Conservation (phyloP, 2,329 filamentous ascomycete species). For the Penicillium sp. region DNA sequence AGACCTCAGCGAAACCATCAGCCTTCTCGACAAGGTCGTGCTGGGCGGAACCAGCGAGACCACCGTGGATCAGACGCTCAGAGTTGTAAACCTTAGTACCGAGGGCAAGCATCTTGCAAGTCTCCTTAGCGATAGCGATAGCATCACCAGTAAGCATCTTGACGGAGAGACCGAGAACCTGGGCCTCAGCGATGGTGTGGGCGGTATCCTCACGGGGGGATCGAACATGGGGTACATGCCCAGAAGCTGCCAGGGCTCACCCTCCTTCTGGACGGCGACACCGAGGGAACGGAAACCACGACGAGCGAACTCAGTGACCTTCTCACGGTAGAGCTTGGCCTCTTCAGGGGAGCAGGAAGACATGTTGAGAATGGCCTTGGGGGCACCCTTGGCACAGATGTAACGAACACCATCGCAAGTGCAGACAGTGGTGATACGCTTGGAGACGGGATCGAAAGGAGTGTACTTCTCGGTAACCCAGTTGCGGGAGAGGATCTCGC, state of each 20-base stretch:
- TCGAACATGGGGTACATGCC: conserved; percentile 80
- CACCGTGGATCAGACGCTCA: conserved; percentile 72
- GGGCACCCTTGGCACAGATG: conserved; percentile 73
- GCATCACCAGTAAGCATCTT: conserved; percentile 83
- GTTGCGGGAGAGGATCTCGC: conserved; percentile 70
- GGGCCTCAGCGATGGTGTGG: conserved; percentile 73
- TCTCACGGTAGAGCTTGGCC: conserved; percentile 66
- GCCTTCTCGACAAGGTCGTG: conserved; percentile 74
- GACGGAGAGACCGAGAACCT: conserved; percentile 71
- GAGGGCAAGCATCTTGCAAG: conserved; percentile 76
- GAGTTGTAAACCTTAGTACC: conserved; percentile 81
- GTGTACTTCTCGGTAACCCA: conserved; percentile 77
- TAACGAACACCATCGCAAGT: conserved; percentile 68
- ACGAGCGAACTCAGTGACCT: conserved; percentile 71
- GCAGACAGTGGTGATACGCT: conserved; percentile 71
- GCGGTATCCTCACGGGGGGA: conserved; percentile 73
- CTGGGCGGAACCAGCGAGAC: conserved; percentile 69
- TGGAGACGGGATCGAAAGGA: conserved; percentile 70
- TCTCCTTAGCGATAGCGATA: conserved; percentile 76
- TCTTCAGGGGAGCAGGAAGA: conserved; percentile 65
- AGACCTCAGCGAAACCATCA: conserved; percentile 71
- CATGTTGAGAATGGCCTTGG: conserved; percentile 70
- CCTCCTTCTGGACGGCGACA: conserved; percentile 75
- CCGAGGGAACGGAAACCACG: conserved; percentile 78
- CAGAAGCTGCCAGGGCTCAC: conserved; percentile 69